Evolutionary conservation across 805 yeast species (phyloP).

Genomic region (Kregervanrija fluxuum): DNA sequence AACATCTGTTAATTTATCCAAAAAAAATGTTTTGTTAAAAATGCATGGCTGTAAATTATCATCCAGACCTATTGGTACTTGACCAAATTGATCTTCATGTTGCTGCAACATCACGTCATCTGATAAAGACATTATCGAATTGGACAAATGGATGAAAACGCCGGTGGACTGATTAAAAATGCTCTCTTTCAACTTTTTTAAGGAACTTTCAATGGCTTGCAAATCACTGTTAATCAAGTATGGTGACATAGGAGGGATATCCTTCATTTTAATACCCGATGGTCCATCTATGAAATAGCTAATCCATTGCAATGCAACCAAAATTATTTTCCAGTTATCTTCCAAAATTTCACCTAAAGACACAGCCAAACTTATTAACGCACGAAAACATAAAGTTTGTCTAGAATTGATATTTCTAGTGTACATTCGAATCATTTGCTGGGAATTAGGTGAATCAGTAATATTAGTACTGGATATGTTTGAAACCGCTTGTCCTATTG

Average conservation of each 20-base stretch:
- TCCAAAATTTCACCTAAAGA: conserved; percentile 74
- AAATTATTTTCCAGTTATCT: conserved; percentile 56
- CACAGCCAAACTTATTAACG: conserved; percentile 65
- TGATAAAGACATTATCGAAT: conserved; percentile 40
- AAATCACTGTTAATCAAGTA: conserved; percentile 39
- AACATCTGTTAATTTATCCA: conserved; percentile 47
- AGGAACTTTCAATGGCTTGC: conserved; percentile 45
- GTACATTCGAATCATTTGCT: conserved; percentile 18
- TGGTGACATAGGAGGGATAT: conserved; percentile 37
- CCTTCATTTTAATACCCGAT: conserved; percentile 33
- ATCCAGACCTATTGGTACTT: conserved; percentile 14
- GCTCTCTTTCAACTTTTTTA: conserved; percentile 56
- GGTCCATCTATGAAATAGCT: conserved; percentile 65
- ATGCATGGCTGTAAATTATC: conserved; percentile 33
- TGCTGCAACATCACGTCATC: conserved; percentile 16
- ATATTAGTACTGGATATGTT: conserved; percentile 14
- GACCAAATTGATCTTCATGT: conserved; percentile 7
- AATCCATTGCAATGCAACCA: conserved; percentile 71
- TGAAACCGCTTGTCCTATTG: conserved; percentile 32
- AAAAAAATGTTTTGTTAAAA: conserved; percentile 48
- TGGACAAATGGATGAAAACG: conserved; percentile 43
- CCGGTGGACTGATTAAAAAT: conserved; percentile 45
- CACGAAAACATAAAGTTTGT: conserved; percentile 71
- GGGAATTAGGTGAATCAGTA: background rate
- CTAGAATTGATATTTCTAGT: conserved; percentile 51